Evolutionary conservation across 192 early-diverging fungal genomes (phyloP).

Genomic region (Coemansia sp.): DNA sequence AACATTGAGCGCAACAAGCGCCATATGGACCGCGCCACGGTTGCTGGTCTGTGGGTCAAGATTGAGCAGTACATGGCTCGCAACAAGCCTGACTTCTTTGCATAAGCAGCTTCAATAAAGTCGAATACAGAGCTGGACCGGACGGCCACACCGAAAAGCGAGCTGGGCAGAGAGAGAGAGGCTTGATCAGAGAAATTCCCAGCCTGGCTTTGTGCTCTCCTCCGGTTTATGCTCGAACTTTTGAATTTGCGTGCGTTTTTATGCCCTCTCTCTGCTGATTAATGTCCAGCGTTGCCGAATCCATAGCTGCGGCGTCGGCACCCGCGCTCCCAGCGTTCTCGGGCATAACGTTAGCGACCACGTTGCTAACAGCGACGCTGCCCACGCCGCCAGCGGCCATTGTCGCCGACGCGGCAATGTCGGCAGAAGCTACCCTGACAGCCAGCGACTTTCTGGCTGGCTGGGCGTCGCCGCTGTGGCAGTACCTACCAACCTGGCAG

Average conservation of each 20-base stretch:
- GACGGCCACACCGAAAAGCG: too few species aligned
- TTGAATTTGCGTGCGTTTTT: too few species aligned
- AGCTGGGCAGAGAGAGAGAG: too few species aligned
- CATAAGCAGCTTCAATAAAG: too few species aligned
- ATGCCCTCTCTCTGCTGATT: too few species aligned
- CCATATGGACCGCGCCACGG: constrained; percentile 44
- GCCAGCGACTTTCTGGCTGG: neutral
- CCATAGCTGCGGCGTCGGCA: neutral
- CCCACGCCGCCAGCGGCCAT: neutral
- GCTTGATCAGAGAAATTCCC: too few species aligned
- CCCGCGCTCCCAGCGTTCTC: neutral
- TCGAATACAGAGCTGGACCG: too few species aligned
- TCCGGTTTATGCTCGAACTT: too few species aligned
- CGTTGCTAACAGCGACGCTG: neutral
- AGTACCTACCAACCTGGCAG: constrained; percentile 37
- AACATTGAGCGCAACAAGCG: constrained; percentile 47
- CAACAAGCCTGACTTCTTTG: constrained; percentile 32
- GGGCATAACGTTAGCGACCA: neutral
- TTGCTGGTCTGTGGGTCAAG: constrained; percentile 35
- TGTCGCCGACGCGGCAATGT: too few species aligned
- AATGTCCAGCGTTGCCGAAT: neutral
- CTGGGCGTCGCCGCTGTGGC: neutral
- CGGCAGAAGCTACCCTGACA: neutral
- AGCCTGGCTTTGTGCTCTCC: too few species aligned
- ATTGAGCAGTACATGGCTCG: constrained; percentile 40